Evolutionary conservation across 805 yeast species (phyloP).

Genomic region (Candida maesae): DNA sequence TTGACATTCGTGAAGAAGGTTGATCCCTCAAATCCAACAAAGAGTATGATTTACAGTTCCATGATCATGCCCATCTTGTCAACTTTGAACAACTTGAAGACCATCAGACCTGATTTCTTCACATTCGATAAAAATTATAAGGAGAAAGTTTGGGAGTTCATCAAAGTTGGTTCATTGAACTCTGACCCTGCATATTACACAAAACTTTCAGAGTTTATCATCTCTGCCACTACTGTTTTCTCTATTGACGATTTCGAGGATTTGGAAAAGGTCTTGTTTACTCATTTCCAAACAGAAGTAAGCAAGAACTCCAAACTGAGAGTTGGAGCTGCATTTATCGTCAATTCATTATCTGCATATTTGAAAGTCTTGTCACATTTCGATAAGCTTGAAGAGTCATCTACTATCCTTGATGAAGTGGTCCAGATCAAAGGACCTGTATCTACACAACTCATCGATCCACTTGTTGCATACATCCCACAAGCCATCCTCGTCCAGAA

Average conservation of each 20-base stretch:
- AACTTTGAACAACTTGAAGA: conserved; percentile 40
- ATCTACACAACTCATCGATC: conserved; percentile 18
- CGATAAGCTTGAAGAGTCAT: neutral
- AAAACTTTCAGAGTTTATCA: conserved; percentile 22
- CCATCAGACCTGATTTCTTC: conserved; percentile 52
- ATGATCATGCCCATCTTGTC: conserved; percentile 47
- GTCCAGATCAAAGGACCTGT: conserved; percentile 16
- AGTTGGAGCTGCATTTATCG: conserved; percentile 29
- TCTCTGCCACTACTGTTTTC: conserved; percentile 13
- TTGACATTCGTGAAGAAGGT: conserved; percentile 28
- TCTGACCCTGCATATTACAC: conserved; percentile 50
- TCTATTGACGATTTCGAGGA: conserved; percentile 19
- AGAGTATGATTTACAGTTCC: conserved; percentile 41
- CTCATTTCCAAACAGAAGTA: conserved; percentile 26
- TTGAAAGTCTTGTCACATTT: conserved; percentile 19
- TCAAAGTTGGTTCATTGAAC: conserved; percentile 50
- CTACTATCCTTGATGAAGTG: conserved; percentile 17
- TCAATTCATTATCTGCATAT: conserved; percentile 30
- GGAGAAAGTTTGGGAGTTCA: conserved; percentile 41
- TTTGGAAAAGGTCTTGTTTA: conserved; percentile 29
- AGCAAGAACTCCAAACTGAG: conserved; percentile 29
- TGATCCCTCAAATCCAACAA: conserved; percentile 27
- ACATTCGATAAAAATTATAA: conserved; percentile 44
- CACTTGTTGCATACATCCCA: conserved; percentile 20
- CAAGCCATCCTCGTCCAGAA: conserved; percentile 8